Evolutionary conservation across 768 basidiomycete species (phyloP).

Genomic region (Phaeotremella skinneri): DNA sequence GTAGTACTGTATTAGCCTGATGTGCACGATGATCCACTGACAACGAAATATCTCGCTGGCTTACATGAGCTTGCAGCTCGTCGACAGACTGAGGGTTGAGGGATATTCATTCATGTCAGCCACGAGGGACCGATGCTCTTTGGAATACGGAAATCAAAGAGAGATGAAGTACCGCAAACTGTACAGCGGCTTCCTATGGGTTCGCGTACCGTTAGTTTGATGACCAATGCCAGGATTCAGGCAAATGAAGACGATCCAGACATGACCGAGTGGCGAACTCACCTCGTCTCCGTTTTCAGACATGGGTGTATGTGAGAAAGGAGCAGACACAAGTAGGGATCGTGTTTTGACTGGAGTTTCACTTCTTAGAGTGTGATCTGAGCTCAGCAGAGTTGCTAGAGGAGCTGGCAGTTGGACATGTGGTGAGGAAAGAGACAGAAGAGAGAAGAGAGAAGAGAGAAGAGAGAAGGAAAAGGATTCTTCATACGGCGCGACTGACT

Average conservation of each 20-base stretch:
- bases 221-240: too few relatives aligned
- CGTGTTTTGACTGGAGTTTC: too few relatives aligned
- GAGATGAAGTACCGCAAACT: constrained; percentile 19
- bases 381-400: constrained; percentile 1
- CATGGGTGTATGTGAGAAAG: constrained; percentile 16
- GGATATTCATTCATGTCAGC: neutral
- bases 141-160: neutral
- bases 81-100: constrained; percentile 34
- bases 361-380: neutral
- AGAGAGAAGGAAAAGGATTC: constrained; percentile 5
- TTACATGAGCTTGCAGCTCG: constrained; percentile 45
- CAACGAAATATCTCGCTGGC: neutral
- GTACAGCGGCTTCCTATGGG: constrained; percentile 12
- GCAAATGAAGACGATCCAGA: neutral
- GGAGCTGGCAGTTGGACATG: neutral
- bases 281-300: constrained; percentile 40
- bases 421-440: neutral
- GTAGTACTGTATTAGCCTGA: neutral
- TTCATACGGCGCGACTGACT: constrained; percentile 3
- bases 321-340: neutral
- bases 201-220: too few relatives aligned
- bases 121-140: neutral
- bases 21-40: neutral
- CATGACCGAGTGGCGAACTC: constrained; percentile 6
- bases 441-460: constrained; percentile 10